These are phyloP conservation scores for Potentilla sterilis DNA, from an alignment of 306 rosid genomes.

Conservation along the genomic window DNA sequence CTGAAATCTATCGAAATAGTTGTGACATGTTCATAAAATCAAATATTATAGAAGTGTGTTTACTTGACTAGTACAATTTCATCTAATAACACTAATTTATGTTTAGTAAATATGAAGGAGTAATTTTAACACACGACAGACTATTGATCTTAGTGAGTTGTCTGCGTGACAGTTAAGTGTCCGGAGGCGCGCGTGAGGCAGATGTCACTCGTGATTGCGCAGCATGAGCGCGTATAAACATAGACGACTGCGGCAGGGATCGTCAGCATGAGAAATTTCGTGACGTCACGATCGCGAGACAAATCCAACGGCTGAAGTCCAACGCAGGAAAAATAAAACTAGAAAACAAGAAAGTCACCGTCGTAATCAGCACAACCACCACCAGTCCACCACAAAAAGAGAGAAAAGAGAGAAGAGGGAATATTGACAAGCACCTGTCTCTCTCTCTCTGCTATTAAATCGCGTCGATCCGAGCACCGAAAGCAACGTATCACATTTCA, in stretches of 20 bases:
- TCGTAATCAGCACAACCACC: not conserved
- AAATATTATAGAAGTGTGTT: no score
- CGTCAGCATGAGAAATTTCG: not conserved
- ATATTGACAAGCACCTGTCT: not conserved
- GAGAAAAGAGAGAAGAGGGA: not conserved
- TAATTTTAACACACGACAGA: no score
- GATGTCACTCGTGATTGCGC: not conserved
- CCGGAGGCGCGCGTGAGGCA: not conserved
- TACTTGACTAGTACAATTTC: no score
- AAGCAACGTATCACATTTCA: not conserved
- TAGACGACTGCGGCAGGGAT: not conserved
- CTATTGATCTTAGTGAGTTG: no score
- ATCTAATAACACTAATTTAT: no score
- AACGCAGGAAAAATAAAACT: not conserved
- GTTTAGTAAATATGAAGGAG: no score
- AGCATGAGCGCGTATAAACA: not conserved
- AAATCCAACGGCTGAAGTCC: not conserved
- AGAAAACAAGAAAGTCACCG: not conserved
- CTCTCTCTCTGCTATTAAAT: not conserved
- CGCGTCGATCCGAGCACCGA: not conserved
- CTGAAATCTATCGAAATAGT: no score
- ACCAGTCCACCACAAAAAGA: not conserved
- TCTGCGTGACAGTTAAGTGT: no score
- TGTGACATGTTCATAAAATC: no score
- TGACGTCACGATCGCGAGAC: not conserved